These are phyloP conservation scores for Erythrophleum fordii DNA, from an alignment of 306 rosid genomes.

Conservation along the genomic window DNA sequence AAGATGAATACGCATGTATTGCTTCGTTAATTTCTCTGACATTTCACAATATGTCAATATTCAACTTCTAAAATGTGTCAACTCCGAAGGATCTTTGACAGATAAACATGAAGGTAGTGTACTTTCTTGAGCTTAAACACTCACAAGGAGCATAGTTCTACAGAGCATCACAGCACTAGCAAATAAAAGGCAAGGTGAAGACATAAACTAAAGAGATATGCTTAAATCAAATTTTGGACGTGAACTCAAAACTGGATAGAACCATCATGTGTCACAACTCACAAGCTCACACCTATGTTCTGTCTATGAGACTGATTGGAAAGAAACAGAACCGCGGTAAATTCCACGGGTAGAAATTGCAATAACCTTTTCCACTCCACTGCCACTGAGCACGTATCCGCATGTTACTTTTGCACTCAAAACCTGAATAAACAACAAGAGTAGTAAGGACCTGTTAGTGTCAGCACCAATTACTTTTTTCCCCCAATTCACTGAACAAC, in stretches of 20 bases:
- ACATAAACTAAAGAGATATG: background rate
- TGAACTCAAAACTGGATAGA: background rate
- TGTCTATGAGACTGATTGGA: background rate
- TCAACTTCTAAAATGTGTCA: background rate
- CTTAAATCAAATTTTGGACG: background rate
- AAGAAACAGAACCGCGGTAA: background rate
- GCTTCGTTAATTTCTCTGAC: background rate
- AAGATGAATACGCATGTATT: background rate
- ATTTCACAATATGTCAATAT: background rate
- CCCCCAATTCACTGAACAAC: conserved; percentile 42
- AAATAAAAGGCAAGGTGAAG: background rate
- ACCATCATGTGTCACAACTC: background rate
- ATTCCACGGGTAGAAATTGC: background rate
- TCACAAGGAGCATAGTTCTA: background rate
- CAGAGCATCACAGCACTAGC: background rate
- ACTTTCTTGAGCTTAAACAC: background rate
- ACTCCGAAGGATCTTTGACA: background rate
- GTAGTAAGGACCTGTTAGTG: conserved; percentile 35
- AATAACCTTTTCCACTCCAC: background rate
- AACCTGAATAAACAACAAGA: conserved; percentile 33
- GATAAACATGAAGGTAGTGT: background rate
- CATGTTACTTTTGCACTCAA: conserved; percentile 48
- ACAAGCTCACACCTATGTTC: background rate
- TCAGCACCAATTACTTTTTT: conserved; percentile 34
- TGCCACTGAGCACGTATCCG: conserved; percentile 46